A percentile compares a stretch with the other conserved stretches of the same genome.
Conservation (phyloP, 1,139 yeast genomes). For the Diutina pseudorugosa region DNA sequence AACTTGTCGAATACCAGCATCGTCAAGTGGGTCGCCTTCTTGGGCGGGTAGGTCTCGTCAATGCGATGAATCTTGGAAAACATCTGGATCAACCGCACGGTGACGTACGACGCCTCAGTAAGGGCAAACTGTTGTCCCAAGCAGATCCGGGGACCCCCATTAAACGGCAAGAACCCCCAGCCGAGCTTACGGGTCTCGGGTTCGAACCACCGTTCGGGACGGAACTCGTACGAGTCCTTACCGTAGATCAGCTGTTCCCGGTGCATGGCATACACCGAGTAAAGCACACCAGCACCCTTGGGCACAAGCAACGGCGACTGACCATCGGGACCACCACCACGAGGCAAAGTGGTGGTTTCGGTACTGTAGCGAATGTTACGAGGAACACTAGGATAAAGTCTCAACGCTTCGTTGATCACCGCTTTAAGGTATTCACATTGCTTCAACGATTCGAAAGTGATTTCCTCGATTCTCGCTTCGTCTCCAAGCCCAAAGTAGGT, state of each 20-base stretch:
- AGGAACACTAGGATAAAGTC: constrained; percentile 48
- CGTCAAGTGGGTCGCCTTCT: neutral
- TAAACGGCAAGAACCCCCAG: constrained; percentile 31
- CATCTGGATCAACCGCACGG: constrained; percentile 22
- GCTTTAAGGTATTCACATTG: constrained; percentile 35
- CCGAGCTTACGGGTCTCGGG: constrained; percentile 26
- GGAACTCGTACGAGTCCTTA: constrained; percentile 32
- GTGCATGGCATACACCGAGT: constrained; percentile 34
- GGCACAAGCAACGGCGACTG: constrained; percentile 28
- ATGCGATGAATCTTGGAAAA: constrained; percentile 7
- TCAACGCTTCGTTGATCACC: constrained; percentile 37
- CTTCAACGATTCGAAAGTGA: constrained; percentile 39
- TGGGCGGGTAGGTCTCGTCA: neutral
- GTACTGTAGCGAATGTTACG: constrained; percentile 34
- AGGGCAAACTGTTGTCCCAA: constrained; percentile 41
- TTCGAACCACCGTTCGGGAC: constrained; percentile 45
- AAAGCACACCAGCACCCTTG: constrained; percentile 34
- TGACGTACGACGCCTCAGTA: constrained; percentile 39
- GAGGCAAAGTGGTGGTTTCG: constrained; percentile 35
- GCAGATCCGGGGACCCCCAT: constrained; percentile 12
- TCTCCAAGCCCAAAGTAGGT: constrained; percentile 25
- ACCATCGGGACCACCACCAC: constrained; percentile 39
- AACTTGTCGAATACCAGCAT: neutral
- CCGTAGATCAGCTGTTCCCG: constrained; percentile 35
- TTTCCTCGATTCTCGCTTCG: constrained; percentile 15